Evolutionary conservation across 192 early-diverging fungal species (phyloP).

Genomic region (Diversispora epigaea): DNA sequence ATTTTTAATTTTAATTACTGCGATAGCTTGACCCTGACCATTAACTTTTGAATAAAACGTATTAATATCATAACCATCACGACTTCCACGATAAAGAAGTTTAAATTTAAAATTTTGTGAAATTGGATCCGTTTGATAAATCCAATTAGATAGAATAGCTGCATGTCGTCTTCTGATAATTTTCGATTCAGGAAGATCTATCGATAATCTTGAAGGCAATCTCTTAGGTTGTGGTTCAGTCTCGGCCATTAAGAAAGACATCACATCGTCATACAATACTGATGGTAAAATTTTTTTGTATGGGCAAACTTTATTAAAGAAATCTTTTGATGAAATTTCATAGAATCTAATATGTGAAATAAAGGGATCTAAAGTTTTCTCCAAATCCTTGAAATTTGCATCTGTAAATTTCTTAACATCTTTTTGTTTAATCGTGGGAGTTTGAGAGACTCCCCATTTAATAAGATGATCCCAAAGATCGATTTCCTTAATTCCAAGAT

Average conservation of each 20-base stretch:
- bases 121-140: slow-evolving; percentile 3
- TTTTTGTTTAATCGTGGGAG: neutral
- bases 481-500: slow-evolving; percentile 9
- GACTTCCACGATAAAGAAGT: slow-evolving; percentile 6
- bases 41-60: slow-evolving; percentile 21
- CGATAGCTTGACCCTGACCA: slow-evolving; percentile 11
- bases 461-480: slow-evolving; percentile 21
- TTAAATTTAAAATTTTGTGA: neutral
- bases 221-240: neutral
- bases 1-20: neutral
- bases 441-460: slow-evolving; percentile 20
- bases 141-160: slow-evolving; percentile 6
- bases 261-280: neutral
- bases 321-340: slow-evolving; percentile 6
- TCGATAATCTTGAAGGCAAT: too few relatives aligned
- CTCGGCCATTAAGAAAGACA: neutral
- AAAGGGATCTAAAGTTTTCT: neutral
- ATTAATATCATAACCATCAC: slow-evolving; percentile 7
- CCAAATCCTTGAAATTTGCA: neutral
- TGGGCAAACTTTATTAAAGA: slow-evolving; percentile 8
- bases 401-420: neutral
- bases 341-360: slow-evolving; percentile 16
- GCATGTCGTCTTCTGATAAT: neutral
- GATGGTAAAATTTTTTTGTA: slow-evolving; percentile 17
- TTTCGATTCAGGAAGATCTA: too few relatives aligned